Evolutionary conservation across 352 stramenopile genomes (phyloP).

Genomic region (Globisporangium perplexum): DNA sequence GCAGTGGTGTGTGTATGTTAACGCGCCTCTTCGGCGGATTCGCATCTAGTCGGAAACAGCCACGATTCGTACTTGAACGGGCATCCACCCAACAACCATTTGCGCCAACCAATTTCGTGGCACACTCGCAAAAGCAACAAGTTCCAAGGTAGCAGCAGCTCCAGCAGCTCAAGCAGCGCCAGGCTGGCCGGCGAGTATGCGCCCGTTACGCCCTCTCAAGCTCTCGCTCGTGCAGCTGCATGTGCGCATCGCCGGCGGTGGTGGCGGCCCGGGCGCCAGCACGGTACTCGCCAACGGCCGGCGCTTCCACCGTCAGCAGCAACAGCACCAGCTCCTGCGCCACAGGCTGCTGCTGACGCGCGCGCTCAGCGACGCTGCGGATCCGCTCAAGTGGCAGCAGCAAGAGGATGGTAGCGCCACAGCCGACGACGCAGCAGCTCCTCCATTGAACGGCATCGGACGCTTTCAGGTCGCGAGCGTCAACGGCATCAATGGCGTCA

Average conservation of each 20-base stretch:
- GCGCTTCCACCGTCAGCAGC: slow-evolving; percentile 15
- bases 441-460: slow-evolving; percentile 12
- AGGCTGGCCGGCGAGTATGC: slow-evolving; percentile 4
- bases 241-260: slow-evolving; percentile 2
- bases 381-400: slow-evolving; percentile 18
- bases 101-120: slow-evolving; percentile 17
- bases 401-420: background rate
- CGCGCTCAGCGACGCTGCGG: slow-evolving; percentile 36
- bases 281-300: slow-evolving; percentile 5
- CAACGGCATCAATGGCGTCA: slow-evolving; percentile 4
- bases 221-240: slow-evolving; percentile 33
- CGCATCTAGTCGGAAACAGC: background rate
- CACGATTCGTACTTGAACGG: background rate
- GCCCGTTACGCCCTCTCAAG: slow-evolving; percentile 31
- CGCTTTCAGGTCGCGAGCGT: background rate
- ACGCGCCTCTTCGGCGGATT: background rate
- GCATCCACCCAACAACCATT: slow-evolving; percentile 10
- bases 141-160: background rate
- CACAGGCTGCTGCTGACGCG: slow-evolving; percentile 28
- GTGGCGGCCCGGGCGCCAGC: background rate
- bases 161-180: background rate
- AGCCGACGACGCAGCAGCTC: background rate
- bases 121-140: background rate
- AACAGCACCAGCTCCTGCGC: slow-evolving; percentile 12
- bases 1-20: background rate